A percentile compares a stretch with the other conserved stretches of the same genome.
Evolutionary conservation across 1,139 yeast species (phyloP).

Genomic region (Pneumocystis canis): DNA sequence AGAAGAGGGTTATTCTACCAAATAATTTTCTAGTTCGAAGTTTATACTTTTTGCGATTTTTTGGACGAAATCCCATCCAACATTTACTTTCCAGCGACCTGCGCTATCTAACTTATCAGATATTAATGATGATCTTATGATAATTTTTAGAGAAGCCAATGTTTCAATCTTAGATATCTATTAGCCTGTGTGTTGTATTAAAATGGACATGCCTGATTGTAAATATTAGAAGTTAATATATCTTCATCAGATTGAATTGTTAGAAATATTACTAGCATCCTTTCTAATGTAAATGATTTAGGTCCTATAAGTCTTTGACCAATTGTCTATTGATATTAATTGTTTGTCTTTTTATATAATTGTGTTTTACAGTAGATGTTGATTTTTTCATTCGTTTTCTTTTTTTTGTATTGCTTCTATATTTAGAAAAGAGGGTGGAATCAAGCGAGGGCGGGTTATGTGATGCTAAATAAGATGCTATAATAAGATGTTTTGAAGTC

Average conservation of each 20-base stretch:
- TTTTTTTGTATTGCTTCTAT: constrained; percentile 26
- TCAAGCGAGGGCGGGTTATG: constrained; percentile 48
- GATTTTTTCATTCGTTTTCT: constrained; percentile 3
- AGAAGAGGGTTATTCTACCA: constrained; percentile 30
- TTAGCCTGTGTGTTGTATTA: constrained; percentile 34
- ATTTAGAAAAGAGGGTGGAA: constrained; percentile 43
- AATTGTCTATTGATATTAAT: not conserved
- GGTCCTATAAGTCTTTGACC: constrained; percentile 32
- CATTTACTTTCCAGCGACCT: constrained; percentile 48
- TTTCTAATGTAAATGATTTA: constrained; percentile 49
- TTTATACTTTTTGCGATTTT: constrained; percentile 38
- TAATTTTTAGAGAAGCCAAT: constrained; percentile 39
- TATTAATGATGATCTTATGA: constrained; percentile 29
- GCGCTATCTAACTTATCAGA: constrained; percentile 45
- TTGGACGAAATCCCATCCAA: constrained; percentile 39
- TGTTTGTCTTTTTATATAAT: not conserved
- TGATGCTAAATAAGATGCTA: constrained; percentile 61
- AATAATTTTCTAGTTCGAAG: constrained; percentile 41
- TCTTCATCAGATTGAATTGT: constrained; percentile 31
- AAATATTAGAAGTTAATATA: constrained; percentile 10
- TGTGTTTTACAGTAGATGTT: constrained; percentile 3
- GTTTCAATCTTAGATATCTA: constrained; percentile 46
- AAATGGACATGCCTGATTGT: constrained; percentile 12
- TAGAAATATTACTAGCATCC: constrained; percentile 51
- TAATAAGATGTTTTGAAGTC: constrained; percentile 39